Percentiles rank a stretch among this genome's conserved stretches.
Evolutionary conservation across 2,329 filamentous ascomycete species (phyloP).

Genomic region (Anthostomella pinea): DNA sequence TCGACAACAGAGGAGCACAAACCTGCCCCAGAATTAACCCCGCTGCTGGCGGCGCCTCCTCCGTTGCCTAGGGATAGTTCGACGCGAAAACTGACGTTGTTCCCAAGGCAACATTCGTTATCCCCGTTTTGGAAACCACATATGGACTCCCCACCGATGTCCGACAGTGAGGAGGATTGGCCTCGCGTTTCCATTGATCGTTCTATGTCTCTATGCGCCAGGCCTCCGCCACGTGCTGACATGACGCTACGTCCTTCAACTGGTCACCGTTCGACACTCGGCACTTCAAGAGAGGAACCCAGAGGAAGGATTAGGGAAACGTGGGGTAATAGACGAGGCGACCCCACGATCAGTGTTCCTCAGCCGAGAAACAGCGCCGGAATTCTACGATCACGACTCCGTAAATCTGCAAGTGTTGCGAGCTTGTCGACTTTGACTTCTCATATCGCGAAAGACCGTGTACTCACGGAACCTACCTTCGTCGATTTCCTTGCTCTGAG

Average conservation of each 20-base stretch:
- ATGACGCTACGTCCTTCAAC: slow-evolving; percentile 10
- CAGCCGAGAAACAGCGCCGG: slow-evolving; percentile 6
- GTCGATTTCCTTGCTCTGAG: slow-evolving; percentile 53
- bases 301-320: slow-evolving; percentile 21
- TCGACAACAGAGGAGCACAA: slow-evolving; percentile 9
- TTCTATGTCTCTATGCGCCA: slow-evolving; percentile 15
- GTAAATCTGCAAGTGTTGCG: slow-evolving; percentile 25
- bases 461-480: slow-evolving; percentile 50
- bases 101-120: slow-evolving; percentile 13
- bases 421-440: slow-evolving; percentile 26
- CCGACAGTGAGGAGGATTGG: slow-evolving; percentile 18
- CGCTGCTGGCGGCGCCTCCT: slow-evolving; percentile 2
- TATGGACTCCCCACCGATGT: slow-evolving; percentile 20
- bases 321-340: slow-evolving; percentile 23
- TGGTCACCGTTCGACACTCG: slow-evolving; percentile 2
- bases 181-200: slow-evolving; percentile 6
- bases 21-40: not conserved
- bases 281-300: not conserved
- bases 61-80: slow-evolving; percentile 6
- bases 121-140: slow-evolving; percentile 4
- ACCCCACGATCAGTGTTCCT: slow-evolving; percentile 10
- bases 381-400: slow-evolving; percentile 15
- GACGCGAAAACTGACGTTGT: slow-evolving; percentile 10
- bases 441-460: slow-evolving; percentile 29
- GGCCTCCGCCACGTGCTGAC: slow-evolving; percentile 13